A percentile compares a stretch with the other conserved stretches of the same genome.
Conservation (phyloP, 202 grass and related monocot genomes). For the Alloteropsis angusta region DNA sequence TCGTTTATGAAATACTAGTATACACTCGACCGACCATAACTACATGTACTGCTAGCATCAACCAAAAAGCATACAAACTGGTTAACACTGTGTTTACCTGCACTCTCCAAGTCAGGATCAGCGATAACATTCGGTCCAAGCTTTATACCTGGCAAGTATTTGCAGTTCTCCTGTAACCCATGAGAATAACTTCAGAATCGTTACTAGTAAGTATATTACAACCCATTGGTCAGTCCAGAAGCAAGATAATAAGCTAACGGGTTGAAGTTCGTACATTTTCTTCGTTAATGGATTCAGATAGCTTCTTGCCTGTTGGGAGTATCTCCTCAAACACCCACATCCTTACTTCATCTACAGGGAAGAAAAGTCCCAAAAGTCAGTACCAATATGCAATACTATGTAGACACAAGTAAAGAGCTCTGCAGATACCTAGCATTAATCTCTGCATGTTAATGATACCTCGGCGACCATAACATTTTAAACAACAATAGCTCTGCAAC, state of each 20-base stretch:
- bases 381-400: background rate
- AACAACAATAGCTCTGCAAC: background rate
- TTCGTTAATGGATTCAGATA: constrained; percentile 80
- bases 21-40: background rate
- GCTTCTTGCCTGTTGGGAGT: constrained; percentile 61
- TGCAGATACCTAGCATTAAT: background rate
- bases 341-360: constrained; percentile 71
- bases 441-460: background rate
- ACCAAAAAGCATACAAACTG: constrained; percentile 2
- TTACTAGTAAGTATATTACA: background rate
- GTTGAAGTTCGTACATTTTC: constrained; percentile 40
- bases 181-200: background rate
- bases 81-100: constrained; percentile 40
- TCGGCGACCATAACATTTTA: background rate
- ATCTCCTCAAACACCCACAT: constrained; percentile 97
- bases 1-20: background rate
- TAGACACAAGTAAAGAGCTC: background rate
- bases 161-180: constrained; percentile 77
- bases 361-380: background rate
- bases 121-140: constrained; percentile 80
- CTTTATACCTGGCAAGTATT: constrained; percentile 90
- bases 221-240: background rate
- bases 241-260: background rate
- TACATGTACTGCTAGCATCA: background rate
- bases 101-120: constrained; percentile 86